These are phyloP conservation scores for Backusella westeae DNA, from an alignment of 192 early-diverging fungal genomes.

Conservation along the genomic window DNA sequence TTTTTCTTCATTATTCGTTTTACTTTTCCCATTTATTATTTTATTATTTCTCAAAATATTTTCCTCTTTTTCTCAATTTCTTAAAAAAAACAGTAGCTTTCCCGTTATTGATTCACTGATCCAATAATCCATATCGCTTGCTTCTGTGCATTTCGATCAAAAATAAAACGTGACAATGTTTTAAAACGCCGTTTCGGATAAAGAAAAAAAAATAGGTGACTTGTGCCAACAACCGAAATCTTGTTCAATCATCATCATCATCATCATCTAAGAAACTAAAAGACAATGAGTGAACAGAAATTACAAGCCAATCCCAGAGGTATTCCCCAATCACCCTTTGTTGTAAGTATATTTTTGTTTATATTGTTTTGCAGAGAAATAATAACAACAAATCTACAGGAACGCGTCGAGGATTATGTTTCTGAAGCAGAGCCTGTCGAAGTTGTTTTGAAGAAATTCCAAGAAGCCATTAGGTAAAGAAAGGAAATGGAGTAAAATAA, in stretches of 20 bases:
- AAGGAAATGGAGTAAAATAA: not conserved
- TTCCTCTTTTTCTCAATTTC: too few species aligned
- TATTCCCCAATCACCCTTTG: slow-evolving; percentile 94
- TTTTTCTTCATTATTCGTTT: too few species aligned
- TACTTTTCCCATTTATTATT: too few species aligned
- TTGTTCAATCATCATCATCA: slow-evolving; percentile 2
- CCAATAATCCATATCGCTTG: too few species aligned
- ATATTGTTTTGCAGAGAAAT: not conserved
- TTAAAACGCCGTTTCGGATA: too few species aligned
- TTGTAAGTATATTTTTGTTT: slow-evolving; percentile 50
- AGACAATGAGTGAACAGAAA: slow-evolving; percentile 19
- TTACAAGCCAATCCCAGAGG: slow-evolving; percentile 88
- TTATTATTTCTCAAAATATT: too few species aligned
- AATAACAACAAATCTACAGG: slow-evolving; percentile 39
- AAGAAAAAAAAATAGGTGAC: too few species aligned
- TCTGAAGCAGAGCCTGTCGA: slow-evolving; percentile 71
- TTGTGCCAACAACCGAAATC: not conserved
- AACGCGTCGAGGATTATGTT: slow-evolving; percentile 88
- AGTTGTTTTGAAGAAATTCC: slow-evolving; percentile 86
- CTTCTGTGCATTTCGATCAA: too few species aligned
- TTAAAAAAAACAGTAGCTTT: too few species aligned
- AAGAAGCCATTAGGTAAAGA: slow-evolving; percentile 79
- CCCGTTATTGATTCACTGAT: too few species aligned
- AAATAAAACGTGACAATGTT: too few species aligned
- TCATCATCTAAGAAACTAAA: not conserved